Evolutionary conservation across 495 filamentous ascomycete genomes (phyloP).

Genomic region (Halenospora varia): DNA sequence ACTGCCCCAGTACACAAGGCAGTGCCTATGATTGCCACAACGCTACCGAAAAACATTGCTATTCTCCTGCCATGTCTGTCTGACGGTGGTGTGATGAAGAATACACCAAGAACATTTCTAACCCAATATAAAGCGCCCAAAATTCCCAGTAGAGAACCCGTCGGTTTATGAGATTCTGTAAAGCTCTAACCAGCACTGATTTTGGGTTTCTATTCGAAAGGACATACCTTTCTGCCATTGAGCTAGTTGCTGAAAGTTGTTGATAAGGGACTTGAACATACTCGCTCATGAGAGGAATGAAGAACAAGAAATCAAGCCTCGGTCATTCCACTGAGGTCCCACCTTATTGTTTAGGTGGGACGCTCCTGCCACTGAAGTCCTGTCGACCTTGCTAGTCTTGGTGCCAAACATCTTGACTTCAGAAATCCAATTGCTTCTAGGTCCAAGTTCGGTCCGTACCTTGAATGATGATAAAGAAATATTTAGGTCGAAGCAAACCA

Average conservation of each 20-base stretch:
- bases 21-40: slow-evolving; percentile 43
- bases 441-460: no score
- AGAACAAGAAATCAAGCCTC: slow-evolving; percentile 5
- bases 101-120: slow-evolving; percentile 6
- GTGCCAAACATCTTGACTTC: slow-evolving; percentile 1
- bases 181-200: not conserved
- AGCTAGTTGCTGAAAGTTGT: slow-evolving; percentile 6
- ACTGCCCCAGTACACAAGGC: slow-evolving; percentile 32
- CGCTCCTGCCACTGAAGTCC: not conserved
- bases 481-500: not conserved
- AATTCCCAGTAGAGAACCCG: slow-evolving; percentile 1
- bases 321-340: slow-evolving; percentile 4
- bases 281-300: slow-evolving; percentile 14
- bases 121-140: slow-evolving; percentile 6
- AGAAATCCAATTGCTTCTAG: no score
- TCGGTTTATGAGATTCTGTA: slow-evolving; percentile 3
- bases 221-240: slow-evolving; percentile 1
- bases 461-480: no score
- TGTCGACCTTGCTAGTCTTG: slow-evolving; percentile 2
- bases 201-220: not conserved
- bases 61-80: slow-evolving; percentile 39
- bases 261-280: slow-evolving; percentile 12
- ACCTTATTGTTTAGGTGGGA: slow-evolving; percentile 7
- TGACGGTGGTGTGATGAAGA: slow-evolving; percentile 6
- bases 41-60: slow-evolving; percentile 44